Base-by-base conservation (phyloP, 371 early-diverging fungal genomes). In the Chytridiales sp. region DNA sequence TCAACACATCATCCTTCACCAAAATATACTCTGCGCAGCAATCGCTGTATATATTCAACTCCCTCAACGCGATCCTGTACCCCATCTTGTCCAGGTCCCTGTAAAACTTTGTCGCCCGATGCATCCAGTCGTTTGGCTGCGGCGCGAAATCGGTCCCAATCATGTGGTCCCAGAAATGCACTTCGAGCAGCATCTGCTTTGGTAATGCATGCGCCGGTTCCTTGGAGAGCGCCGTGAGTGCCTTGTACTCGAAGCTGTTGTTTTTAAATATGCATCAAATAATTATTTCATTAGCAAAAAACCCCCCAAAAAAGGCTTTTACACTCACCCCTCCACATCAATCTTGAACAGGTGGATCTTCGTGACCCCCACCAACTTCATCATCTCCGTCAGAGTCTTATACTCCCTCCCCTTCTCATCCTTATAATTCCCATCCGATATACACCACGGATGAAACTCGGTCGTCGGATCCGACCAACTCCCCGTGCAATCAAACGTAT, bases 401-500 rank as follows among this genome's bases (percentile, higher is more conserved):
- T n/a, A 64, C 36, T 34, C 30, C 11, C 54, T 29, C 19, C 58
- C 59, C 3, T 21, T 19, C 4, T 5, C 2, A 34, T 40, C 50
- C 34, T 44, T 30, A 22, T 64, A 34, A 44, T 64, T 57, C n/a
- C 49, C 39, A 21, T 29, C 64, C 11, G 40, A 47, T 35, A 64
- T 58, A 53, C 64, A 64, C 52, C 58, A 58, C 13, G 22, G 19
- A 42, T 62, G 63, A 36, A 30, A 56, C 39, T 42, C 56, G 11
- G 63, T 62, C 32, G 50, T 21, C 31, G 47, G 56, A 41, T 62
- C 41, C 13, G 5, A 9, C 56, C 56, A 62, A 19, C 39, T 47
- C 24, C 63, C 63, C 19, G 63, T 62, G 48, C 63, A 62, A 39
- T 62, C 63, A 29, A 62, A 62, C 4, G 63, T 62, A 47, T 62